These are phyloP conservation scores for Novakomyces olei DNA, from an alignment of 805 yeast species.

Conservation along the genomic window DNA sequence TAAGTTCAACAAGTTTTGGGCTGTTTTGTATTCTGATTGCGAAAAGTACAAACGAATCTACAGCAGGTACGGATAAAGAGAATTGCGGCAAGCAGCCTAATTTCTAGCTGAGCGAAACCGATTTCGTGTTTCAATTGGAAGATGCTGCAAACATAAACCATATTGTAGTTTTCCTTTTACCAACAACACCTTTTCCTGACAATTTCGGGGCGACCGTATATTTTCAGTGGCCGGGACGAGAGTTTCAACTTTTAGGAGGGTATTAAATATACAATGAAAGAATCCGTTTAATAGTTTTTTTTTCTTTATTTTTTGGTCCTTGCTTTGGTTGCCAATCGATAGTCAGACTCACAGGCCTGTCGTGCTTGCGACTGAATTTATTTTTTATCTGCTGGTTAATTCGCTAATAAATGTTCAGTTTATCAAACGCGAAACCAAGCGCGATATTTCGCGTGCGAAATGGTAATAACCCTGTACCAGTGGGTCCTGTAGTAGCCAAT, in stretches of 20 bases:
- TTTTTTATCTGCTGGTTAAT: too few species aligned
- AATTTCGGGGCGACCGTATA: conserved; percentile 54
- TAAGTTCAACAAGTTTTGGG: background rate
- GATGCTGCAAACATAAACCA: conserved; percentile 51
- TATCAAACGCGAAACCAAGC: conserved; percentile 2
- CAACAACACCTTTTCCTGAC: conserved; percentile 18
- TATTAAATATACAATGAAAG: too few species aligned
- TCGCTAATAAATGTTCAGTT: too few species aligned
- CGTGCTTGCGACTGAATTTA: too few species aligned
- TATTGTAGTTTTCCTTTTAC: conserved; percentile 63
- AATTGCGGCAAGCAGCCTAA: too few species aligned
- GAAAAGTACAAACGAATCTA: conserved; percentile 16
- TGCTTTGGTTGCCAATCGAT: too few species aligned
- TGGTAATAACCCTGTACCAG: background rate
- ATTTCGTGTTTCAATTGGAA: conserved; percentile 40
- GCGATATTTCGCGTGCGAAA: conserved; percentile 3
- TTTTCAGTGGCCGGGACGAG: conserved; percentile 52
- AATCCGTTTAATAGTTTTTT: too few species aligned
- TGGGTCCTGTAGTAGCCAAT: background rate
- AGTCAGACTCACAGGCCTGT: too few species aligned
- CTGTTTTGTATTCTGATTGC: background rate
- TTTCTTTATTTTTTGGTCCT: too few species aligned
- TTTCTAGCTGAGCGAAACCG: too few species aligned
- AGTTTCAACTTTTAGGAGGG: conserved; percentile 18
- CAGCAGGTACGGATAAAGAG: conserved; percentile 55